Base-by-base conservation (phyloP, 2,329 filamentous ascomycete genomes). In the Dactylella cylindrospora region DNA sequence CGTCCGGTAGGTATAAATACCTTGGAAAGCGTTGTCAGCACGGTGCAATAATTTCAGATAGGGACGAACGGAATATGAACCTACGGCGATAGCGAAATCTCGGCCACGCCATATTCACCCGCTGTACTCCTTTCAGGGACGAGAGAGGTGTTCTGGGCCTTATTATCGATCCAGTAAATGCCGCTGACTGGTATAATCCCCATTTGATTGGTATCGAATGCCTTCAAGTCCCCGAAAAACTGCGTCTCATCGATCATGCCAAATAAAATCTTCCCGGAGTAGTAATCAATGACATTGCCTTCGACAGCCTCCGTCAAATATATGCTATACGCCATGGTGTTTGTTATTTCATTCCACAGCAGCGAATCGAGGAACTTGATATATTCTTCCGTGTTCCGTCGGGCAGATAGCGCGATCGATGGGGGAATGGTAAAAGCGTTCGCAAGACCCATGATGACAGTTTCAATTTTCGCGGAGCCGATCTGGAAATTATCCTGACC, bases 11-110 rank as follows among this genome's bases (percentile, higher is more conserved):
- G n/a, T 46, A 46, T 13, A 46, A 20, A 33, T 22, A 46, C 28
- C 41, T n/a, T n/a, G n/a, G n/a, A n/a, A n/a, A n/a, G n/a, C n/a
- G n/a, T n/a, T 46, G 38, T 25, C 6, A 10, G 6, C 5, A 29
- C 2, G 40, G 23, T 17, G 28, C n/a, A 29, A 26, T 15, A 29
- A 9, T n/a, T n/a, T n/a, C n/a, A n/a, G n/a, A n/a, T 41, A 26
- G 17, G 23, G 9, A 26, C 13, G 25, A 26, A 26, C 9, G 20
- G 9, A 31, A 3, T 31, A 20, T 12, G 40, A 3, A 8, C 41
- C 35, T 26, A 46, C 41, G 41, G 41, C 6, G 41, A 46, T 19
- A 46, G 29, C 10, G 41, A 46, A 20, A 46, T 32, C 28, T 46
- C 28, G 15, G 41, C 41, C 17, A 46, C 26, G 12, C 41, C 41